Conservation (phyloP, 768 basidiomycete species). For the Termitomyces sp. region DNA sequence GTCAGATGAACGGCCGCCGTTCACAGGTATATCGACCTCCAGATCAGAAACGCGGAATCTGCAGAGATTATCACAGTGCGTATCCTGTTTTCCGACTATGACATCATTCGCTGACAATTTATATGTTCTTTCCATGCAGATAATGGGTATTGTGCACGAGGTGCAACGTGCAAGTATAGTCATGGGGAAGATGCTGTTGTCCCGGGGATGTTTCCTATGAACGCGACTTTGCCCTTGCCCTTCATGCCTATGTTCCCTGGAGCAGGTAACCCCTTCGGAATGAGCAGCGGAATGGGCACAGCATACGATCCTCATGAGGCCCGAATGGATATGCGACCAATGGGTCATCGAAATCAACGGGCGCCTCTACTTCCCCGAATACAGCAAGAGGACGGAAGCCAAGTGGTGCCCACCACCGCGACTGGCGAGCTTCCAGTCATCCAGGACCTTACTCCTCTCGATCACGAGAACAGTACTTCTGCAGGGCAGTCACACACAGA, state of each 20-base stretch:
- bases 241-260: constrained; percentile 68
- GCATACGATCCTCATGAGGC: constrained; percentile 78
- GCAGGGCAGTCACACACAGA: constrained; percentile 17
- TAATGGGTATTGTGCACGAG: constrained; percentile 86
- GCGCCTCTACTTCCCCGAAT: constrained; percentile 52
- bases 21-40: constrained; percentile 63
- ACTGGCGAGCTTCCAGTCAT: constrained; percentile 80
- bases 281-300: constrained; percentile 34
- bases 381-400: constrained; percentile 46
- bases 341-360: constrained; percentile 39
- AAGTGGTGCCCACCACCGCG: constrained; percentile 29
- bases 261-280: constrained; percentile 50
- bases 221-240: constrained; percentile 41
- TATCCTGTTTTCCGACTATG: constrained; percentile 9
- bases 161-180: constrained; percentile 85
- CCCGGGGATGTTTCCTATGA: constrained; percentile 61
- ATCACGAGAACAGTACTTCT: constrained; percentile 23
- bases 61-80: constrained; percentile 92
- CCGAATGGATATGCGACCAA: constrained; percentile 73
- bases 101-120: constrained; percentile 1
- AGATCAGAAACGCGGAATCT: constrained; percentile 72
- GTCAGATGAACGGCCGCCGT: constrained; percentile 39
- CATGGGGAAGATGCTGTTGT: constrained; percentile 88
- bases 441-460: constrained; percentile 71
- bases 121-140: constrained; percentile 38